Conservation (phyloP, 371 early-diverging fungal genomes). For the Mortierella sp. region DNA sequence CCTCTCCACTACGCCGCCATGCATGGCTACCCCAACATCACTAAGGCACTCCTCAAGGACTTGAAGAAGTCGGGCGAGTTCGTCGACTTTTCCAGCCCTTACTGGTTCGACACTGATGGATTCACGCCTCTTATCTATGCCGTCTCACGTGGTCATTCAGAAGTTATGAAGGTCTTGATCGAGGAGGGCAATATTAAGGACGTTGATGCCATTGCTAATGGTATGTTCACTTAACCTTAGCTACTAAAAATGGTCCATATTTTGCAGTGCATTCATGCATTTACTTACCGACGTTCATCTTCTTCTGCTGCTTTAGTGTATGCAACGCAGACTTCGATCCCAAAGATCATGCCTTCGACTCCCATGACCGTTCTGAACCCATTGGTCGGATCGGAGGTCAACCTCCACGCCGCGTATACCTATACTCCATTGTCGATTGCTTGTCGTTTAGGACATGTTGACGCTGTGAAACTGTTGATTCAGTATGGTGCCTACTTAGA, state of each 20-base stretch:
- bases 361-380: slow-evolving; percentile 49
- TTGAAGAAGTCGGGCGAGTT: slow-evolving; percentile 64
- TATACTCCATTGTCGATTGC: slow-evolving; percentile 71
- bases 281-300: neutral
- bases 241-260: neutral
- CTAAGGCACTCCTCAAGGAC: slow-evolving; percentile 63
- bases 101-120: slow-evolving; percentile 79
- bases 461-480: slow-evolving; percentile 65
- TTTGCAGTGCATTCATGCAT: neutral
- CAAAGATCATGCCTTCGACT: slow-evolving; percentile 49
- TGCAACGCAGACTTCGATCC: slow-evolving; percentile 23
- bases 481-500: slow-evolving; percentile 67
- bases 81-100: slow-evolving; percentile 60
- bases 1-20: slow-evolving; percentile 82
- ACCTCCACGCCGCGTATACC: slow-evolving; percentile 52
- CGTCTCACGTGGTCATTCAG: slow-evolving; percentile 72
- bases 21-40: slow-evolving; percentile 64
- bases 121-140: slow-evolving; percentile 80
- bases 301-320: slow-evolving; percentile 7
- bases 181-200: slow-evolving; percentile 68
- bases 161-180: slow-evolving; percentile 66
- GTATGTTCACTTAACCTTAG: neutral
- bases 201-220: slow-evolving; percentile 61
- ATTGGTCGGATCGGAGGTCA: slow-evolving; percentile 48
- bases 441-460: slow-evolving; percentile 67